These are phyloP conservation scores for Corymbia calophylla DNA, from an alignment of 441 rosid genomes.

Conservation along the genomic window DNA sequence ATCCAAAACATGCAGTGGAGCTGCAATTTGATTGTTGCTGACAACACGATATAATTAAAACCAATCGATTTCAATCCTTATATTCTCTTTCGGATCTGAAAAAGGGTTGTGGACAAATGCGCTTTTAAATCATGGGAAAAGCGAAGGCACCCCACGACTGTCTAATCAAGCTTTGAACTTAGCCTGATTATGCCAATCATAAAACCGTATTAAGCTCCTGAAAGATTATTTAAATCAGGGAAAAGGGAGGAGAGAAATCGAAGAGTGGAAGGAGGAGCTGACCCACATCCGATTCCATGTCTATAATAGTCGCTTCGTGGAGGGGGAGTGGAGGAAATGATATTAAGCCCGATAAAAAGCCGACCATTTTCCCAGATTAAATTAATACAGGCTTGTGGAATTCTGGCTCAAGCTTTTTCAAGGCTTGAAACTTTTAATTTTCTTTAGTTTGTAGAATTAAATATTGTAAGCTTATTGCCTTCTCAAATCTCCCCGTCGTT, in stretches of 20 bases:
- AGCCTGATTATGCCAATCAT: neutral
- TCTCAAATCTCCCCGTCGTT: neutral
- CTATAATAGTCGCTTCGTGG: neutral
- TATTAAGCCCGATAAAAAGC: neutral
- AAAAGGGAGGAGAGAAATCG: neutral
- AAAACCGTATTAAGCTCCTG: neutral
- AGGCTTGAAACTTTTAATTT: neutral
- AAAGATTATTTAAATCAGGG: neutral
- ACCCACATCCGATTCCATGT: slow-evolving; percentile 3
- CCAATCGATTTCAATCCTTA: neutral
- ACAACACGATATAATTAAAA: neutral
- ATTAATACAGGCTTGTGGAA: neutral
- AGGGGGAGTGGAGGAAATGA: neutral
- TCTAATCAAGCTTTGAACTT: slow-evolving; percentile 8
- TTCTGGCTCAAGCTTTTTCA: neutral
- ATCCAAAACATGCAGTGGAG: neutral
- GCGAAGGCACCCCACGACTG: neutral
- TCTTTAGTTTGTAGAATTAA: neutral
- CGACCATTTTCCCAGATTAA: neutral
- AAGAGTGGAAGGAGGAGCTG: neutral
- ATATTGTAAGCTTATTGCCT: neutral
- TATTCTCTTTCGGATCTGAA: neutral
- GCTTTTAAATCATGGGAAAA: slow-evolving; percentile 8
- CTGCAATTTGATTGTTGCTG: neutral
- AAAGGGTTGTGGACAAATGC: slow-evolving; percentile 5